These are phyloP conservation scores for Xanthoconium stramineum DNA, from an alignment of 768 basidiomycete genomes.

Conservation along the genomic window DNA sequence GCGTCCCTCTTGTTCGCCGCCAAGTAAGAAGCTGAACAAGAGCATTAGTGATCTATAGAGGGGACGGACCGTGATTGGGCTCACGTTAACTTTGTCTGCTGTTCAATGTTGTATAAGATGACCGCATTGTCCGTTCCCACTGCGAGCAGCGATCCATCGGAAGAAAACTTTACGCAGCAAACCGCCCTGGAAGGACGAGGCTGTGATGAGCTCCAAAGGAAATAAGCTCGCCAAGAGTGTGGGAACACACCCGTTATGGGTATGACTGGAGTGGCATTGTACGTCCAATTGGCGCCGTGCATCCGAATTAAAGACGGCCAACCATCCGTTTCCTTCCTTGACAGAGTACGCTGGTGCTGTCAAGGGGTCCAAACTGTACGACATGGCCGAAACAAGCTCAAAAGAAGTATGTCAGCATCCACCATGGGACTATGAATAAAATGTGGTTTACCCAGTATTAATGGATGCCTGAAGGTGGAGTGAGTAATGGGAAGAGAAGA, in stretches of 20 bases:
- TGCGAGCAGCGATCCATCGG: slow-evolving; percentile 30
- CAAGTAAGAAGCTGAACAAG: slow-evolving; percentile 24
- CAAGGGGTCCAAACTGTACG: slow-evolving; percentile 24
- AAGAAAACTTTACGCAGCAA: slow-evolving; percentile 32
- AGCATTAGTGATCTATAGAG: background rate
- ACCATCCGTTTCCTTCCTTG: slow-evolving; percentile 52
- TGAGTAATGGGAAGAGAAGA: background rate
- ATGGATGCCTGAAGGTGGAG: background rate
- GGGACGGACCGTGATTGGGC: background rate
- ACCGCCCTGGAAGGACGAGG: slow-evolving; percentile 21
- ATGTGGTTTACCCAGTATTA: slow-evolving; percentile 2
- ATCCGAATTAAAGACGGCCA: slow-evolving; percentile 51
- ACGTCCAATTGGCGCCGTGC: slow-evolving; percentile 49
- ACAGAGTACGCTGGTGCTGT: slow-evolving; percentile 29
- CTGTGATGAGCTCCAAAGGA: slow-evolving; percentile 9
- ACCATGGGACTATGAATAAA: background rate
- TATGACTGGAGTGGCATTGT: slow-evolving; percentile 63
- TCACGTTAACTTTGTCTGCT: slow-evolving; percentile 28
- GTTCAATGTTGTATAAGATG: slow-evolving; percentile 26
- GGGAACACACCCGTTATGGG: slow-evolving; percentile 72
- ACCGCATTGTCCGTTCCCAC: slow-evolving; percentile 33
- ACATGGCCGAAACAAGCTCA: slow-evolving; percentile 15
- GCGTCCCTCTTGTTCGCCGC: slow-evolving; percentile 19
- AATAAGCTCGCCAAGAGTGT: background rate
- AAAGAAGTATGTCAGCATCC: slow-evolving; percentile 6